A percentile compares a stretch with the other conserved stretches of the same genome.
These are phyloP conservation scores for Salix brachista DNA, from an alignment of 345 rosid genomes.

Conservation along the genomic window DNA sequence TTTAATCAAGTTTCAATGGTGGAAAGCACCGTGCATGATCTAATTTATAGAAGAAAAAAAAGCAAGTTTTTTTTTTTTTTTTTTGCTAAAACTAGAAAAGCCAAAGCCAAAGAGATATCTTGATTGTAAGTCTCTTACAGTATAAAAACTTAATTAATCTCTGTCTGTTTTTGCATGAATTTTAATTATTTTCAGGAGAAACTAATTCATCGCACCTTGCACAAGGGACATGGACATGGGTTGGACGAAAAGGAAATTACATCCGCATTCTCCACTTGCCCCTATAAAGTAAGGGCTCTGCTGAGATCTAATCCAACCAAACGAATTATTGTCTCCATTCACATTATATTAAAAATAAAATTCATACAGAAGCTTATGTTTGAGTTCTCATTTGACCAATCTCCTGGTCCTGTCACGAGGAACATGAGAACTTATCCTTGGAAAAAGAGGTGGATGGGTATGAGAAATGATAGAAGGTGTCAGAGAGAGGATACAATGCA, in stretches of 20 bases:
- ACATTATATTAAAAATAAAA: not conserved
- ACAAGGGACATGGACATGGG: constrained; percentile 6
- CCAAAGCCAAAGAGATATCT: too few species aligned
- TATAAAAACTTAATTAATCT: too few species aligned
- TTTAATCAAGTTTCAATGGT: too few species aligned
- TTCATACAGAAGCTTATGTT: not conserved
- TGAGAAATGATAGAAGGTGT: constrained; percentile 42
- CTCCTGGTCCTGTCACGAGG: constrained; percentile 38
- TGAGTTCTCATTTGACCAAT: constrained; percentile 2
- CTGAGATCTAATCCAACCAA: constrained; percentile 20
- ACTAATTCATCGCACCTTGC: constrained; percentile 13
- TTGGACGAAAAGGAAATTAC: not conserved
- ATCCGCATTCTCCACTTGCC: constrained; percentile 21
- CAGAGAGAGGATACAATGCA: constrained; percentile 62
- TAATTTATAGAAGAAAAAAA: too few species aligned
- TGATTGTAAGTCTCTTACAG: too few species aligned
- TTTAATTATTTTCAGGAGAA: not conserved
- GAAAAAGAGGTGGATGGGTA: constrained; percentile 16
- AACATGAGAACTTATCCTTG: constrained; percentile 70
- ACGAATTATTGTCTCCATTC: constrained; percentile 38
- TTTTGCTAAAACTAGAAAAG: too few species aligned
- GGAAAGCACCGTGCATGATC: too few species aligned
- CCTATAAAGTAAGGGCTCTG: constrained; percentile 16
- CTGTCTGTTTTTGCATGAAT: too few species aligned
- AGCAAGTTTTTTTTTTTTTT: too few species aligned